Base-by-base conservation (phyloP, 164 flowering plant genomes). In the Brasenia schreberi region DNA sequence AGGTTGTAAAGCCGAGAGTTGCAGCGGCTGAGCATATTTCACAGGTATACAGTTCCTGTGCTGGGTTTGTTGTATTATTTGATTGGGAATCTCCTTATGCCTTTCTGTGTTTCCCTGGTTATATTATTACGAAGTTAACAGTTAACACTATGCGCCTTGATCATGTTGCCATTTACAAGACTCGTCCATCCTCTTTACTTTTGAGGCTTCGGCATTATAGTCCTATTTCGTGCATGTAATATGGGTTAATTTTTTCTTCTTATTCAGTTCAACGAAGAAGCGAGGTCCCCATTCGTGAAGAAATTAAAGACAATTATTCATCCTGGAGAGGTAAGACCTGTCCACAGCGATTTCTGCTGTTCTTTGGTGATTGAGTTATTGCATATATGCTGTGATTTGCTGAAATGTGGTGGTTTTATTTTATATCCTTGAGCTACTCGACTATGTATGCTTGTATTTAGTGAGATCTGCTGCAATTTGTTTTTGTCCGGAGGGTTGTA, bases 1-100 rank as follows among this genome's bases (percentile, higher is more conserved):
- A 95, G 74, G 83, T 95, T 76, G 99, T 95, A 18, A 95, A 92
- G 69, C 88, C 96, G 12, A 85, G 99, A 76, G 97, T 95, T 71
- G 99, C 99, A 42, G 99, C 99, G 66, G 99, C 99, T 5, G 97
- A 92, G 75, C 96, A 92, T 80, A 92, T 95, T 68, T 80, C 97
- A 5, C 92, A 88, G 92, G 96, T 89, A 61, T 18, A 61, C 33
- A 61, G 12, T 61, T 2, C 9, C 18, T 9, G 6, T 61, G 18
- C 60, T 58, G 60, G 60, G 3, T 58, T 58, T 18, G 16, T 58
- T 14, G 16, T 58, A 18, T 58, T 58, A 12, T 18, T 58, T 12
- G 16, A 58, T 58, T 58, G 60, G 60, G 4, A 12, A 14, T 58
- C 60, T 58, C 18, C 16, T 58, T 33, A 33, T 33, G 39, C 39